A percentile compares a stretch with the other conserved stretches of the same genome.
Evolutionary conservation across 73 alveolate genomes (phyloP).

Genomic region (Breviolum minutum): DNA sequence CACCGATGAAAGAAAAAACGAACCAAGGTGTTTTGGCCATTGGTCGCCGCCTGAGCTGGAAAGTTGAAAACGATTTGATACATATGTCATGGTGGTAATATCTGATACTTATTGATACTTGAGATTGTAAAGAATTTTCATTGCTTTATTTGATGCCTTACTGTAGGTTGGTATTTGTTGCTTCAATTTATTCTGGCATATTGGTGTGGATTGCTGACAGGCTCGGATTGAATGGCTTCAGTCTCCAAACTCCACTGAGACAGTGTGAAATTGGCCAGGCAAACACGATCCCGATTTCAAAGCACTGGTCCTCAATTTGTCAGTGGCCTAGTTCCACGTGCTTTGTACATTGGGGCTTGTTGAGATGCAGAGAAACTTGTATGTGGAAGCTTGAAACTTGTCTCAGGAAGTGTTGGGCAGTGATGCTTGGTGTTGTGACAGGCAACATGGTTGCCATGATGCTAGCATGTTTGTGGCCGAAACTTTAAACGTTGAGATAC

Average conservation of each 20-base stretch:
- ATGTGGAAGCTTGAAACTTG: not conserved
- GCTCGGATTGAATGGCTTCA: not conserved
- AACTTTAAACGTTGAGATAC: not conserved
- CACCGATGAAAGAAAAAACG: too few relatives aligned
- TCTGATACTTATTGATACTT: not conserved
- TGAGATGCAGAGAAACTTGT: not conserved
- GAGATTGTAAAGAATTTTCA: not conserved
- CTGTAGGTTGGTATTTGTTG: conserved; percentile 47
- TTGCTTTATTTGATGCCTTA: not conserved
- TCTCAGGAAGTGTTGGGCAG: conserved; percentile 78
- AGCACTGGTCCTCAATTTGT: conserved; percentile 40
- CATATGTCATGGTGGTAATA: not conserved
- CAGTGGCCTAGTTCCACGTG: not conserved
- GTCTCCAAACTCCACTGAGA: not conserved
- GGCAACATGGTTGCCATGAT: not conserved
- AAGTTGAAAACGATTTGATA: not conserved
- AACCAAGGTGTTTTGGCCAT: not conserved
- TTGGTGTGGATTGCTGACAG: conserved; percentile 53
- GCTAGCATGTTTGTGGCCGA: not conserved
- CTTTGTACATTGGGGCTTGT: too few relatives aligned
- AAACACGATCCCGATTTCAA: not conserved
- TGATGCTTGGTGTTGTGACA: conserved; percentile 72
- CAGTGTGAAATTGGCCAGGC: not conserved
- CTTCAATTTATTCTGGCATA: conserved; percentile 21
- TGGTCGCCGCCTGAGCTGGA: not conserved